Percentiles rank a stretch among this genome's conserved stretches.
Conservation (phyloP, 495 filamentous ascomycete genomes). For the Penicillium psychrofluorescens region DNA sequence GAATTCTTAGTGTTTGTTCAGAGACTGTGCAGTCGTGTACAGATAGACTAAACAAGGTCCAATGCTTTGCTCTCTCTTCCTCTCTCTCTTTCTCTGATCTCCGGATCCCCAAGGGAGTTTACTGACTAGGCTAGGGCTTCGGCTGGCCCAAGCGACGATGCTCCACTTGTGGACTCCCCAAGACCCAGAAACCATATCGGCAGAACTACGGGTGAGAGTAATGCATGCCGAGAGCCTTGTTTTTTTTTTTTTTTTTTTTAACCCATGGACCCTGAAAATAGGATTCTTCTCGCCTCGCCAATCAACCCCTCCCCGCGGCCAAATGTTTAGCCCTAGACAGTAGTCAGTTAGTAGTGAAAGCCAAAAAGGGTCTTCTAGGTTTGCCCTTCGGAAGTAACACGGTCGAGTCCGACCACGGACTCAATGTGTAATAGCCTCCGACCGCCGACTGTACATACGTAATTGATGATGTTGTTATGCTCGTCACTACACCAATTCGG, state of each 20-base stretch:
- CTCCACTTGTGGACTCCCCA: conserved; percentile 1
- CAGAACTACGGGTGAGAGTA: conserved; percentile 15
- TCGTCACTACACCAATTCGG: conserved; percentile 11
- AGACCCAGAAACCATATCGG: conserved; percentile 9
- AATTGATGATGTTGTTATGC: conserved; percentile 22
- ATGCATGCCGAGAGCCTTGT: not conserved
- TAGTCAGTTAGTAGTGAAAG: not conserved
- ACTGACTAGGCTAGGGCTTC: conserved; percentile 26
- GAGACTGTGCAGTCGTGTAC: no score
- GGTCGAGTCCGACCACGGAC: not conserved
- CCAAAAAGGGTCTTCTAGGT: not conserved
- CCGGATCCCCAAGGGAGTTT: conserved; percentile 7
- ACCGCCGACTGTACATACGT: conserved; percentile 9
- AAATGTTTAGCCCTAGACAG: not conserved
- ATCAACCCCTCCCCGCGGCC: not conserved
- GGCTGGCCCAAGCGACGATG: conserved; percentile 16
- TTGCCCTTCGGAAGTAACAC: not conserved
- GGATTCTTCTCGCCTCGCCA: conserved; percentile 1
- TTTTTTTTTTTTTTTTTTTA: not conserved
- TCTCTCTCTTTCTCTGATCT: not conserved
- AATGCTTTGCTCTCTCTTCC: not conserved
- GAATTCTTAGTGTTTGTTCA: no score
- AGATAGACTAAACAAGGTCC: not conserved
- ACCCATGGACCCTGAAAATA: conserved; percentile 11
- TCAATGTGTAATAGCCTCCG: no score